A percentile compares a stretch with the other conserved stretches of the same genome.
phyloP scores from a whole-genome alignment of 345 rosid species.

The Atalantia buxifolia region DNA sequence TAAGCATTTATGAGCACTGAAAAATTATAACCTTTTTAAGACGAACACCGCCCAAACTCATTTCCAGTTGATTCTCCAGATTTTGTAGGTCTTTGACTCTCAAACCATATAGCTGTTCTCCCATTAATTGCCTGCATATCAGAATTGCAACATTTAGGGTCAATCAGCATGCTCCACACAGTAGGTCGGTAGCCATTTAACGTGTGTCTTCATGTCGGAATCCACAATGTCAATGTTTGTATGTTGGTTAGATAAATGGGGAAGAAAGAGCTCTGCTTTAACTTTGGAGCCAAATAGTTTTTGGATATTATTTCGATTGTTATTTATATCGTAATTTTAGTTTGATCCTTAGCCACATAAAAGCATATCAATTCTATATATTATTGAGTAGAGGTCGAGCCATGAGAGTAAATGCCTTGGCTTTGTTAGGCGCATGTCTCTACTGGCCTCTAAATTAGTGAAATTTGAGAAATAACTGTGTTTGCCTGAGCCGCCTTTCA shows the following conservation, averaged over 20 bases:
- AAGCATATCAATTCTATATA: neutral
- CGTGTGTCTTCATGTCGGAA: neutral
- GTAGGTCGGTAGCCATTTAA: neutral
- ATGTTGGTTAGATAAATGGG: too few relatives aligned
- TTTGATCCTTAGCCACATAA: neutral
- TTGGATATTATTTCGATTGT: neutral
- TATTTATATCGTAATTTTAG: neutral
- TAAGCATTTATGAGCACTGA: neutral
- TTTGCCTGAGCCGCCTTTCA: neutral
- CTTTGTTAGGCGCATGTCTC: neutral
- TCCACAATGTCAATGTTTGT: neutral
- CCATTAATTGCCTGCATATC: constrained; percentile 59
- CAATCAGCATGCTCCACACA: neutral
- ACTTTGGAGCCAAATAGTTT: neutral
- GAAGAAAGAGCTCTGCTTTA: neutral
- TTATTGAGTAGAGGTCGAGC: neutral
- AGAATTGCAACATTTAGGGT: neutral
- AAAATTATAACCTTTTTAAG: constrained; percentile 47
- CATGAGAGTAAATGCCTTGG: neutral
- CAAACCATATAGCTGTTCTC: constrained; percentile 68
- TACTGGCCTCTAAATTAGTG: neutral
- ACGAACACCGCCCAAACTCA: constrained; percentile 64
- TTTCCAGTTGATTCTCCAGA: constrained; percentile 62
- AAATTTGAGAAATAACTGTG: neutral
- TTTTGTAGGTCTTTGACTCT: constrained; percentile 48